Base-by-base conservation (phyloP, 257 asterid genomes). In the Nicotiana attenuata region DNA sequence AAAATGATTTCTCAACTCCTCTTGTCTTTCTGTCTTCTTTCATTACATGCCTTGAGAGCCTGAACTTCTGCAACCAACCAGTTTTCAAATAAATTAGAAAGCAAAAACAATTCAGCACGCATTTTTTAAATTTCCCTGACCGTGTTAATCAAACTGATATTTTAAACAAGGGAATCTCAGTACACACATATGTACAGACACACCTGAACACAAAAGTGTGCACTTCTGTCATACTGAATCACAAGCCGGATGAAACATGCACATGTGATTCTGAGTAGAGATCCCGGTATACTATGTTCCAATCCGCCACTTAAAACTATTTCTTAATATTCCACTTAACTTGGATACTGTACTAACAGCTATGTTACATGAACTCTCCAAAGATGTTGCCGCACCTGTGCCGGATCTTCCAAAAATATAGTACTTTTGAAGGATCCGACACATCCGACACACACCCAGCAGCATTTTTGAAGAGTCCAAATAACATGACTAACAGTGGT, bases 1-100 rank as follows among this genome's bases (percentile, higher is more conserved):
- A 79, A 79, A 78, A 14, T 10, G 11, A 15, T 35, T 64, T 66
- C 29, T 82, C 84, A 78, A 55, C 82, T 71, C 68, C 38, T 82
- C 69, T 80, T 59, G 71, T 81, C 84, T 61, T 79, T 91, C 61
- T 83, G 87, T 76, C 87, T 88, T 86, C 89, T 83, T 55, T 92
- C 94, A 60, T 86, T 88, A 89, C 97, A 93, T 26, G 87, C 88
- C 86, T 92, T 93, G 84, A 93, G 81, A 76, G 92, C 92, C 87
- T 89, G 92, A 87, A 93, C 97, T 85, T 89, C 97, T 91, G 95
- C 66, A 80, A 80, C 45, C 45, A 35, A 35, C 9, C 45, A 35
- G 5, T 28, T 47, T 29, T 38, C 22, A 5, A 38, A 77, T 3
- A 55, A 35, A 78, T 63, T 17, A 61, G 0, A 69, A 69, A 41